phyloP scores from a whole-genome alignment of 2,329 filamentous ascomycete genomes.

The Fusarium hostae region DNA sequence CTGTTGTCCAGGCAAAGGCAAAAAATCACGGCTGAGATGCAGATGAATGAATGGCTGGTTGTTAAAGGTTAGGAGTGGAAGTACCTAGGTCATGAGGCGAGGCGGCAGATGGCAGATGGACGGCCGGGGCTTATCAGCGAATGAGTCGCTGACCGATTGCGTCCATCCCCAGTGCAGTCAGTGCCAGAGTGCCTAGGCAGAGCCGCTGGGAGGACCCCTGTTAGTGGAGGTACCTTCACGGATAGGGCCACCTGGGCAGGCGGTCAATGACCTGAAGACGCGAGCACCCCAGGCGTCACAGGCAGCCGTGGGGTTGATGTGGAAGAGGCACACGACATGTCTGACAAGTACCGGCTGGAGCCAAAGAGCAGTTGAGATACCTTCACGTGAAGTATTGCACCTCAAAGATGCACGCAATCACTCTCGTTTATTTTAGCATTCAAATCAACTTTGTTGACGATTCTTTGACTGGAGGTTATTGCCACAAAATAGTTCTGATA shows the following conservation, averaged over 20 bases:
- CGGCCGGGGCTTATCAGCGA: conserved; percentile 43
- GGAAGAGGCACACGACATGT: conserved; percentile 35
- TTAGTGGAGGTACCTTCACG: conserved; percentile 27
- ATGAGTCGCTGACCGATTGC: conserved; percentile 44
- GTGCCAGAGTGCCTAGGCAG: conserved; percentile 31
- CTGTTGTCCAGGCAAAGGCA: conserved; percentile 19
- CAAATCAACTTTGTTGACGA: background rate
- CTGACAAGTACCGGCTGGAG: conserved; percentile 14
- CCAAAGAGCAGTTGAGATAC: conserved; percentile 15
- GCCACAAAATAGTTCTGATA: background rate
- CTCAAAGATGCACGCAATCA: conserved; percentile 15
- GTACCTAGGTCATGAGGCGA: conserved; percentile 45
- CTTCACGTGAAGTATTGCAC: conserved; percentile 35
- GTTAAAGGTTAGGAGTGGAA: conserved; percentile 22
- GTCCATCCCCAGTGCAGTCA: conserved; percentile 30
- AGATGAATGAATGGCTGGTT: conserved; percentile 28
- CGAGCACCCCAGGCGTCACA: conserved; percentile 28
- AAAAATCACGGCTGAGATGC: conserved; percentile 36
- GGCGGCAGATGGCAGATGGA: conserved; percentile 39
- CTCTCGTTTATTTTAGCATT: conserved; percentile 2
- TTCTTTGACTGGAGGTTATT: background rate
- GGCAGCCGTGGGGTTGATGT: conserved; percentile 28
- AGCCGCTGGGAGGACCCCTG: conserved; percentile 35
- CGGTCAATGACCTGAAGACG: conserved; percentile 35
- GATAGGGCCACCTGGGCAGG: conserved; percentile 27